Evolutionary conservation across 2,329 filamentous ascomycete species (phyloP).

Genomic region (Penicillium sp.): DNA sequence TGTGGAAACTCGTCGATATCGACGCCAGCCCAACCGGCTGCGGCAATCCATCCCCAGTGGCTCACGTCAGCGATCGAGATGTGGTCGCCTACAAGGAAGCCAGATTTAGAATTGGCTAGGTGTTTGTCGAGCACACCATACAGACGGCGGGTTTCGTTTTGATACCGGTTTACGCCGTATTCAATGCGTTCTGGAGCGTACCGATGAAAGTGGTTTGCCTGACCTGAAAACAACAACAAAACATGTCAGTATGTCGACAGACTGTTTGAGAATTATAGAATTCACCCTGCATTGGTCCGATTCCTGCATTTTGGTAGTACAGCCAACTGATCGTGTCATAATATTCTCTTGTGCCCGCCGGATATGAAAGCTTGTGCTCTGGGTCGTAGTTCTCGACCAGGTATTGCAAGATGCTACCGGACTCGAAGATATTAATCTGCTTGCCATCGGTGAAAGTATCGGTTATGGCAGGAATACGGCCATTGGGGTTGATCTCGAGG

Average conservation of each 20-base stretch:
- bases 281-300: conserved; percentile 73
- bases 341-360: conserved; percentile 65
- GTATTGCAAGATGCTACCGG: conserved; percentile 42
- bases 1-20: conserved; percentile 72
- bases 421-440: conserved; percentile 74
- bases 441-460: conserved; percentile 73
- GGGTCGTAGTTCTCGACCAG: conserved; percentile 76
- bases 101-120: conserved; percentile 50
- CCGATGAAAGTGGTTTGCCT: conserved; percentile 77
- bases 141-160: conserved; percentile 76
- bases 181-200: conserved; percentile 79
- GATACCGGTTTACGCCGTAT: conserved; percentile 78
- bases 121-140: conserved; percentile 74
- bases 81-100: conserved; percentile 50
- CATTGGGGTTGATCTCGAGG: conserved; percentile 87
- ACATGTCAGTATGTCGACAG: background rate
- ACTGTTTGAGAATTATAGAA: background rate
- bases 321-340: conserved; percentile 79
- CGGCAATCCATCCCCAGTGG: conserved; percentile 72
- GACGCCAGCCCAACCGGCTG: conserved; percentile 57
- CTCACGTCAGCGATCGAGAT: conserved; percentile 66
- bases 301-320: conserved; percentile 73
- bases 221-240: conserved; percentile 37
- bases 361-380: conserved; percentile 78
- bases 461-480: conserved; percentile 81